Evolutionary conservation across 768 basidiomycete genomes (phyloP).

Genomic region (Scleroderma citrinum): DNA sequence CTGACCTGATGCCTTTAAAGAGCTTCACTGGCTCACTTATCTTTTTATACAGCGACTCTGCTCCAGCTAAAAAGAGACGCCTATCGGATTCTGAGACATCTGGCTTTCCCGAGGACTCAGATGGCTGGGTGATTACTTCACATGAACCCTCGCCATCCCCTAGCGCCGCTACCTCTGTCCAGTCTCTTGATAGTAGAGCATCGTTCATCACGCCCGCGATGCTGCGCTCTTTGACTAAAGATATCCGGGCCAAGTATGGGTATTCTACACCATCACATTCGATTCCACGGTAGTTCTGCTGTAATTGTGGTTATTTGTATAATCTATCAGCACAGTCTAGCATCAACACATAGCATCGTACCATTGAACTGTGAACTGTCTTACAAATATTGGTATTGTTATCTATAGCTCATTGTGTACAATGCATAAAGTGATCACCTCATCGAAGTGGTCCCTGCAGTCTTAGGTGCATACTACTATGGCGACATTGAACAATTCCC

Average conservation of each 20-base stretch:
- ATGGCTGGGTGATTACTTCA: constrained; percentile 16
- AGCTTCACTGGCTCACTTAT: constrained; percentile 2
- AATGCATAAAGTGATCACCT: too few species aligned
- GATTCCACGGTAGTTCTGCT: constrained; percentile 2
- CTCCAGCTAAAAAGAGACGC: constrained; percentile 38
- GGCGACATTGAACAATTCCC: too few species aligned
- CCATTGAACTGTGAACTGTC: too few species aligned
- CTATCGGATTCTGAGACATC: constrained; percentile 33
- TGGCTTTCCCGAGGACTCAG: constrained; percentile 23
- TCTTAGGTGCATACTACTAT: too few species aligned
- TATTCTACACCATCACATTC: constrained; percentile 4
- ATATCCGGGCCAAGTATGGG: constrained; percentile 28
- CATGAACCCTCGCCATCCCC: constrained; percentile 37
- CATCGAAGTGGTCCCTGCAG: too few species aligned
- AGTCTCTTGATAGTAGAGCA: constrained; percentile 24
- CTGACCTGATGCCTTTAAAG: constrained; percentile 1
- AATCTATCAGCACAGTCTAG: background rate
- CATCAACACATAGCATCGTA: too few species aligned
- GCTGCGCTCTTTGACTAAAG: constrained; percentile 39
- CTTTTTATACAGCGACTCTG: constrained; percentile 19
- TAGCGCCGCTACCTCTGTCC: constrained; percentile 39
- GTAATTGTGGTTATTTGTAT: background rate
- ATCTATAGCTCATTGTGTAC: too few species aligned
- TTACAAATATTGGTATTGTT: too few species aligned
- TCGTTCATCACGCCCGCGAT: constrained; percentile 55